A percentile compares a stretch with the other conserved stretches of the same genome.
These are phyloP conservation scores for Didymella keratinophila DNA, from an alignment of 2,329 filamentous ascomycete genomes.

Conservation along the genomic window DNA sequence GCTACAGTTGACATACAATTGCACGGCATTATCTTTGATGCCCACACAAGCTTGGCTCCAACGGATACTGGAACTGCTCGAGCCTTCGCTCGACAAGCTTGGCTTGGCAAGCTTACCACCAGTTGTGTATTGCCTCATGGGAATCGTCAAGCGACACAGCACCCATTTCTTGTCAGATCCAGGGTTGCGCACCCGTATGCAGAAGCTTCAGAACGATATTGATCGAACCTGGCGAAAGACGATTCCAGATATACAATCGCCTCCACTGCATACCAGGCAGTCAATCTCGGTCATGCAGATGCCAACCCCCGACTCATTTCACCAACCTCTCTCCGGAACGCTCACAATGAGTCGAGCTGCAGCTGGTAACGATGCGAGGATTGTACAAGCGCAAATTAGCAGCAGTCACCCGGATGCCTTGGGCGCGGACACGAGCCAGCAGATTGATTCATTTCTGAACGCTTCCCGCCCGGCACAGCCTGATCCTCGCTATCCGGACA, in stretches of 20 bases:
- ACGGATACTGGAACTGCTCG: slow-evolving; percentile 34
- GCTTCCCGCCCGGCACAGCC: slow-evolving; percentile 9
- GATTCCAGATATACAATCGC: slow-evolving; percentile 1
- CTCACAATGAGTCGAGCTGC: slow-evolving; percentile 9
- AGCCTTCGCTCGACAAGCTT: slow-evolving; percentile 36
- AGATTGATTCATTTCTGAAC: slow-evolving; percentile 12
- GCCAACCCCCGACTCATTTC: slow-evolving; percentile 33
- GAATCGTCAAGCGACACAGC: slow-evolving; percentile 30
- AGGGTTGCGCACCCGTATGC: slow-evolving; percentile 28
- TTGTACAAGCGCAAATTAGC: slow-evolving; percentile 16
- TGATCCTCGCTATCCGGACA: slow-evolving; percentile 46
- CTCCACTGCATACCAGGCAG: slow-evolving; percentile 9
- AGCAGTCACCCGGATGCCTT: slow-evolving; percentile 24
- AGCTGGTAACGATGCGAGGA: background rate
- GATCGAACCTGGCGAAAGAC: slow-evolving; percentile 24
- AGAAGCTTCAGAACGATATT: slow-evolving; percentile 27
- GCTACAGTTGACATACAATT: slow-evolving; percentile 41
- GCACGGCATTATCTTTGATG: slow-evolving; percentile 30
- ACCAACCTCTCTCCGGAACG: slow-evolving; percentile 20
- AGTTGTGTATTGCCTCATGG: slow-evolving; percentile 36
- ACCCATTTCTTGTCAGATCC: slow-evolving; percentile 25
- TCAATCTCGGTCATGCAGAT: slow-evolving; percentile 22
- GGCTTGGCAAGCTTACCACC: slow-evolving; percentile 39
- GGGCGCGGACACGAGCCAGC: slow-evolving; percentile 11
- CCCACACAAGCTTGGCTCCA: slow-evolving; percentile 32